phyloP scores from a whole-genome alignment of 2,329 filamentous ascomycete genomes.

The Orbilia brochopaga region DNA sequence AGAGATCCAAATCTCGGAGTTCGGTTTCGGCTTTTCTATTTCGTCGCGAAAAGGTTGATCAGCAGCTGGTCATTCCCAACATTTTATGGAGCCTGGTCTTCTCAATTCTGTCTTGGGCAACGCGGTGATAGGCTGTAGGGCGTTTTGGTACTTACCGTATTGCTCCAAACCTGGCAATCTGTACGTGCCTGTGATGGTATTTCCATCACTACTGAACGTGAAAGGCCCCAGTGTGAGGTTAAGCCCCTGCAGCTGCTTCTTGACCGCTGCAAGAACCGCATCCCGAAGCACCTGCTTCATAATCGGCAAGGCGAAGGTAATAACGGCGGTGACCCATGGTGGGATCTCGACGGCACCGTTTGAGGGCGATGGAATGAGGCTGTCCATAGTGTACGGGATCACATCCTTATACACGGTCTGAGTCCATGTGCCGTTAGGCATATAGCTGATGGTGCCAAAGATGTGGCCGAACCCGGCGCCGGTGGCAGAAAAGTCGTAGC shows the following conservation, averaged over 20 bases:
- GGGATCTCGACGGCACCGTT: not conserved
- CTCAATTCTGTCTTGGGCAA: too few species aligned
- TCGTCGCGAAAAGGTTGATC: not conserved
- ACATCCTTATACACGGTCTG: not conserved
- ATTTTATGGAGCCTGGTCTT: too few species aligned
- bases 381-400: not conserved
- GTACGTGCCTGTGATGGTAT: not conserved
- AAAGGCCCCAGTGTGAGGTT: not conserved
- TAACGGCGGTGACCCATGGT: not conserved
- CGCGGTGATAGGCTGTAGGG: not conserved
- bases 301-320: conserved; percentile 4
- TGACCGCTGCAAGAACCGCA: not conserved
- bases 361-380: not conserved
- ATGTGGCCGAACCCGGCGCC: conserved; percentile 5
- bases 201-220: not conserved
- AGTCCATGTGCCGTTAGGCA: not conserved
- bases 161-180: not conserved
- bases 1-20: conserved; percentile 12
- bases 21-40: conserved; percentile 5
- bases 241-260: not conserved
- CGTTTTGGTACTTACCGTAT: not conserved
- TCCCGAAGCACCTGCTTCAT: not conserved
- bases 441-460: not conserved
- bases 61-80: too few species aligned
- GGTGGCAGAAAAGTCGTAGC: conserved; percentile 9